phyloP scores from a whole-genome alignment of 257 asterid species.

The Solanum chilense region DNA sequence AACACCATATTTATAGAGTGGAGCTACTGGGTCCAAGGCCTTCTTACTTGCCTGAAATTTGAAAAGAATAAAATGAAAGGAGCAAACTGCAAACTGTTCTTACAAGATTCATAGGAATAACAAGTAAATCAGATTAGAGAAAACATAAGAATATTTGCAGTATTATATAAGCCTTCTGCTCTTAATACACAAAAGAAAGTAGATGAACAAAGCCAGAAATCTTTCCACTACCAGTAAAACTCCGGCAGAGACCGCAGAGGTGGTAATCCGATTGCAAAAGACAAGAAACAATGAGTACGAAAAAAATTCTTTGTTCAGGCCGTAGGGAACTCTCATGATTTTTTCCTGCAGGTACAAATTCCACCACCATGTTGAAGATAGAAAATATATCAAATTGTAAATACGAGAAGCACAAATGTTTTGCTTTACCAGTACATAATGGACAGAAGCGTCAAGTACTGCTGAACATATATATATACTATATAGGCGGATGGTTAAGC shows the following conservation, averaged over 20 bases:
- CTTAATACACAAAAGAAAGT: not conserved
- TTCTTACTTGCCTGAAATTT: slow-evolving; percentile 56
- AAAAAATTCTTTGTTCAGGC: slow-evolving; percentile 67
- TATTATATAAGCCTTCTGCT: not conserved
- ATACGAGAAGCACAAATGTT: not conserved
- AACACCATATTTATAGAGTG: slow-evolving; percentile 70
- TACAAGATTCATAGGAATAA: not conserved
- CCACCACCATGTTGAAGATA: slow-evolving; percentile 1
- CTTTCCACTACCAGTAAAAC: slow-evolving; percentile 55
- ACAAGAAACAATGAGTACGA: slow-evolving; percentile 85
- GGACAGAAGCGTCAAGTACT: not conserved
- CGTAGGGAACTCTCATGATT: slow-evolving; percentile 96
- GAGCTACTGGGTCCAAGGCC: slow-evolving; percentile 90
- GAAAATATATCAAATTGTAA: not conserved
- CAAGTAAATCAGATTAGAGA: not conserved
- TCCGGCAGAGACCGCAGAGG: slow-evolving; percentile 89
- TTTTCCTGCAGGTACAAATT: slow-evolving; percentile 63
- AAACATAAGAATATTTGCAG: not conserved
- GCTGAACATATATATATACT: not conserved
- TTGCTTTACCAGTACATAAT: not conserved
- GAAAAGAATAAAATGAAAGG: not conserved
- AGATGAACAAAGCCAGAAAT: not conserved
- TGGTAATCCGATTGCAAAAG: slow-evolving; percentile 93
- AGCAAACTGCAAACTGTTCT: not conserved
- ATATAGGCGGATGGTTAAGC: not conserved